These are phyloP conservation scores for Pyropia yezoensis DNA, from an alignment of 23 red algal genomes.

Conservation along the genomic window DNA sequence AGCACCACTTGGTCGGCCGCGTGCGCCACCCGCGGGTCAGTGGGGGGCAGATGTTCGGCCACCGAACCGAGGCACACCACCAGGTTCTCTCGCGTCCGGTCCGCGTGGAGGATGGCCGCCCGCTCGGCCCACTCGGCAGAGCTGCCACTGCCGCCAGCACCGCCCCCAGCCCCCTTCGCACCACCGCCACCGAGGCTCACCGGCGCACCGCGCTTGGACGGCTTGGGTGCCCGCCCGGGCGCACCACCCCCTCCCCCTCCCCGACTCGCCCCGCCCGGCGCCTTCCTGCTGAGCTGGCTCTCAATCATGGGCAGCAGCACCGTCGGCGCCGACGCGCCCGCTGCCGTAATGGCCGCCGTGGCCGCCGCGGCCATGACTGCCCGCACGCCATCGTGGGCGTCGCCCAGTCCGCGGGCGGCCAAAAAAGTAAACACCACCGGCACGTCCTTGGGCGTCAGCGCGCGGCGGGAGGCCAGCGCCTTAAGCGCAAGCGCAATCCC, in stretches of 20 bases:
- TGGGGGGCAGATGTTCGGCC: slow-evolving; percentile 34
- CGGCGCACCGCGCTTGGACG: neutral
- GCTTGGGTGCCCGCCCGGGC: neutral
- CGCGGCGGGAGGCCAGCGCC: slow-evolving; percentile 23
- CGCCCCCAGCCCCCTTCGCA: too few species aligned
- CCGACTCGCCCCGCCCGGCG: neutral
- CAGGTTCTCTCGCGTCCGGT: slow-evolving; percentile 63
- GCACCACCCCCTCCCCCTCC: too few species aligned
- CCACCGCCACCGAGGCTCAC: too few species aligned
- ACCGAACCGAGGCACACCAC: slow-evolving; percentile 72
- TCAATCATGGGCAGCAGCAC: slow-evolving; percentile 75
- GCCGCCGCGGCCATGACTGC: slow-evolving; percentile 45
- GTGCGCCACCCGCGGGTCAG: slow-evolving; percentile 40
- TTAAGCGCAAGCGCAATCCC: slow-evolving; percentile 55
- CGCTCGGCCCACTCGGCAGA: neutral
- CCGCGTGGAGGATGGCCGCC: slow-evolving; percentile 50
- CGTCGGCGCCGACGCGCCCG: slow-evolving; percentile 20
- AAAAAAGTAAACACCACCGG: slow-evolving; percentile 68
- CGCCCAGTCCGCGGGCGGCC: slow-evolving; percentile 51
- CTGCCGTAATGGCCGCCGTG: slow-evolving; percentile 38
- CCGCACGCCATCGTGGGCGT: slow-evolving; percentile 60
- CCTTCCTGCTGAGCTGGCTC: slow-evolving; percentile 31
- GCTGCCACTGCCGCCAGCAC: too few species aligned
- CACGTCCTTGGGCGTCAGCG: slow-evolving; percentile 40
- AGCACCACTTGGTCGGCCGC: slow-evolving; percentile 54